These are phyloP conservation scores for Mucuna pruriens DNA, from an alignment of 306 rosid species.

Conservation along the genomic window DNA sequence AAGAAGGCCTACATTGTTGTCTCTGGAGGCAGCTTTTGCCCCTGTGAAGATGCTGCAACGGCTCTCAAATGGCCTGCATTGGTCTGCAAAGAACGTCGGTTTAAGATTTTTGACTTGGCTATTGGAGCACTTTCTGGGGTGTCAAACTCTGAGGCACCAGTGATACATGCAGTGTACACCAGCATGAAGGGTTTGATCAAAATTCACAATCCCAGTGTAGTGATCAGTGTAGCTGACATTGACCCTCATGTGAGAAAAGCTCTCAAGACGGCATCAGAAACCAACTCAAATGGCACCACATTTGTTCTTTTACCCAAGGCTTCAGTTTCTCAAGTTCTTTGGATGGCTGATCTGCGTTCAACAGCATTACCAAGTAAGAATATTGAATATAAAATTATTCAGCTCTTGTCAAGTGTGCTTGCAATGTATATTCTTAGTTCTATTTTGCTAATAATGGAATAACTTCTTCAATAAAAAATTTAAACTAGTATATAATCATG, in stretches of 20 bases:
- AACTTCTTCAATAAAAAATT: not conserved
- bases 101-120: constrained; percentile 81
- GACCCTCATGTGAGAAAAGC: constrained; percentile 81
- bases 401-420: constrained; percentile 1
- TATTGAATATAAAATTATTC: constrained; percentile 26
- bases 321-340: constrained; percentile 77
- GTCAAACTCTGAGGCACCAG: constrained; percentile 84
- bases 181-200: constrained; percentile 93
- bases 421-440: not conserved
- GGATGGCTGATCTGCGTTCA: constrained; percentile 95
- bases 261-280: constrained; percentile 84
- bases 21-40: constrained; percentile 73
- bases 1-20: constrained; percentile 87
- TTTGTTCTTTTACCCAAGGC: constrained; percentile 75
- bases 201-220: constrained; percentile 86
- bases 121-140: constrained; percentile 69
- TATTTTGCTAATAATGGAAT: not conserved
- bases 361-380: constrained; percentile 86
- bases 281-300: constrained; percentile 58
- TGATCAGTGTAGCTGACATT: constrained; percentile 72
- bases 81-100: constrained; percentile 84
- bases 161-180: constrained; percentile 77
- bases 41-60: constrained; percentile 78
- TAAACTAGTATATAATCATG: not conserved
- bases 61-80: constrained; percentile 78